A percentile compares a stretch with the other conserved stretches of the same genome.
Evolutionary conservation across 2,329 filamentous ascomycete species (phyloP).

Genomic region (Nothophoma quercina): DNA sequence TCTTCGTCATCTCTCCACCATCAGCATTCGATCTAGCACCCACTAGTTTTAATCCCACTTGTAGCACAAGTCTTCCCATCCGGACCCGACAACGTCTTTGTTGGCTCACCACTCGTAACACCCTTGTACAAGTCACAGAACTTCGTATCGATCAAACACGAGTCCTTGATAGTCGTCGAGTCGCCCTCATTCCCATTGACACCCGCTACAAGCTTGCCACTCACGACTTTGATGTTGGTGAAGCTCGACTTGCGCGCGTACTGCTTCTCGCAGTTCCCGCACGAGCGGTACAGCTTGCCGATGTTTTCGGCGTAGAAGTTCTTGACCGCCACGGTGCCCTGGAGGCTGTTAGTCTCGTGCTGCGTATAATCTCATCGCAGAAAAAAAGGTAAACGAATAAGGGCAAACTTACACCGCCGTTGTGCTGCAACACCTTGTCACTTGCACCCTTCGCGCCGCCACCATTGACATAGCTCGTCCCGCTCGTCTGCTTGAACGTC

Average conservation of each 20-base stretch:
- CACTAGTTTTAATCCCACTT: conserved; percentile 33
- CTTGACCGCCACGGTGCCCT: conserved; percentile 40
- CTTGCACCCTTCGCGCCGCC: conserved; percentile 36
- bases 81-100: conserved; percentile 35
- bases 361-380: not conserved
- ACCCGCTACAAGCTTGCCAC: conserved; percentile 33
- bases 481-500: conserved; percentile 42
- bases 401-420: conserved; percentile 24
- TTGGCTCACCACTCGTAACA: conserved; percentile 37
- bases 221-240: conserved; percentile 32
- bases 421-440: conserved; percentile 47
- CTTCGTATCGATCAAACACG: conserved; percentile 32
- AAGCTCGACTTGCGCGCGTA: conserved; percentile 37
- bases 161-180: conserved; percentile 31
- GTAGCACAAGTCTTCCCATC: conserved; percentile 41
- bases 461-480: conserved; percentile 33
- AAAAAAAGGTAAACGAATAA: not conserved
- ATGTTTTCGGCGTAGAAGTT: conserved; percentile 43
- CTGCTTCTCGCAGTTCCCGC: conserved; percentile 43
- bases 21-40: conserved; percentile 21
- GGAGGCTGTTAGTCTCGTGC: not conserved
- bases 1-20: not conserved
- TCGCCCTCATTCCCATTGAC: conserved; percentile 44
- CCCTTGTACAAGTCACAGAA: conserved; percentile 42
- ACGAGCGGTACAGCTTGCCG: conserved; percentile 52